Evolutionary conservation across 2,329 filamentous ascomycete genomes (phyloP).

Genomic region (Apiospora sp.): DNA sequence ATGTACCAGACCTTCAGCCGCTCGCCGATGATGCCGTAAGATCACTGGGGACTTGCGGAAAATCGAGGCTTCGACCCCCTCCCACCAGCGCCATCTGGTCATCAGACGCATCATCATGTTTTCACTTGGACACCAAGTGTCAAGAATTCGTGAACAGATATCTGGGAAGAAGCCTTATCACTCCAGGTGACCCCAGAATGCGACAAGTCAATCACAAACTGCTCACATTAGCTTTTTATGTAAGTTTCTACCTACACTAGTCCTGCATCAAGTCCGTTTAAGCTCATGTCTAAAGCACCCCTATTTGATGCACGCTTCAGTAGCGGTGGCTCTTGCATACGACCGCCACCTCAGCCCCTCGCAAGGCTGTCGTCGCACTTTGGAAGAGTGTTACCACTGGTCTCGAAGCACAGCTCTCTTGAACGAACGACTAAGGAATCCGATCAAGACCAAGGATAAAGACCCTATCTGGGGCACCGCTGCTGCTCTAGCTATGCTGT

Average conservation of each 20-base stretch:
- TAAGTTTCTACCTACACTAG: slow-evolving; percentile 36
- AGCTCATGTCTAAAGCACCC: slow-evolving; percentile 44
- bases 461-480: slow-evolving; percentile 58
- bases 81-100: slow-evolving; percentile 35
- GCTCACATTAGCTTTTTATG: slow-evolving; percentile 47
- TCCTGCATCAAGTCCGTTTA: slow-evolving; percentile 20
- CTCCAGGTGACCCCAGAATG: slow-evolving; percentile 48
- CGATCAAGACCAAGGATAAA: slow-evolving; percentile 45
- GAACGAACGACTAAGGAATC: slow-evolving; percentile 45
- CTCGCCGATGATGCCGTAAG: slow-evolving; percentile 36
- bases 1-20: slow-evolving; percentile 48
- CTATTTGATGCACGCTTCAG: slow-evolving; percentile 54
- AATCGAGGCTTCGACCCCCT: slow-evolving; percentile 35
- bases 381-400: slow-evolving; percentile 54
- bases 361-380: slow-evolving; percentile 34
- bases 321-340: slow-evolving; percentile 52
- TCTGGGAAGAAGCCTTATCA: slow-evolving; percentile 46
- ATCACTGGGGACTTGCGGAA: slow-evolving; percentile 31
- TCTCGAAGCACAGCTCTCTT: slow-evolving; percentile 51
- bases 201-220: slow-evolving; percentile 47
- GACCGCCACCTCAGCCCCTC: slow-evolving; percentile 44
- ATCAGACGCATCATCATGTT: slow-evolving; percentile 41
- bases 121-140: slow-evolving; percentile 48
- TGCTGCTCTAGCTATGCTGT: slow-evolving; percentile 49
- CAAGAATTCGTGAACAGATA: slow-evolving; percentile 53